Evolutionary conservation across 768 basidiomycete species (phyloP), one percentile per base, ranked within the genome.

Genomic region (Termitomyces sp.): DNA sequence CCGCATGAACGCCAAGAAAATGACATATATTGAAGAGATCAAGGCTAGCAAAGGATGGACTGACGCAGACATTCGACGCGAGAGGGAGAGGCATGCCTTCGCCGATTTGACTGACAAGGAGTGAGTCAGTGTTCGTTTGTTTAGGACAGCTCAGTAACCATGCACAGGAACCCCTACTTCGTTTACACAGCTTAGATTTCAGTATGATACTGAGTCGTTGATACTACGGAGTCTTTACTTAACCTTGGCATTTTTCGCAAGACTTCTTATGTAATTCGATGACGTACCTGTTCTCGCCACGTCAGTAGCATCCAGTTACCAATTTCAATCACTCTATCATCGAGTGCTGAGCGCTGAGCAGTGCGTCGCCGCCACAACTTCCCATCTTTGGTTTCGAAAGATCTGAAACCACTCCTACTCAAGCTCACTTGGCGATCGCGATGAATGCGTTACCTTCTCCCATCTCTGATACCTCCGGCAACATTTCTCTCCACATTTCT

Each of bases 81-180:
- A 87, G 67, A 76, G 84, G 20, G 84, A 87, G 61, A 76, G 79
- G 53, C 79, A 86, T 57, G 86, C 86, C 20, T 88, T 88, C 69
- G 74, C 81, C 31, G 86, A 88, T 68, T 65, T 86, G 58, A 87
- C 86, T 4, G 86, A 88, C 70, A 83, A 81, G 67, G 81, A 86
- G 83, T 86, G 61, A 70, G 84, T 74, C 46, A 51, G 31, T 40
- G 5, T 36, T 34, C 31, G 37, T 56, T 53, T 25, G 34, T 11
- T 37, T 40, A 52, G 17, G 46, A 20, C 37, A 40, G 51, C 58
- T 51, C 60, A 52, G 36, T 51, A 37, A 20, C 17, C 53, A 49
- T 12, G n/a, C 1, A n/a, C 62, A 85, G 84, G 72, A 87, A 86
- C 65, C 70, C 80, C 17, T 86, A 79, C 69, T 87, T 87, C 63